These are phyloP conservation scores for Anthostomella pinea DNA, from an alignment of 2,329 filamentous ascomycete genomes.

Conservation along the genomic window DNA sequence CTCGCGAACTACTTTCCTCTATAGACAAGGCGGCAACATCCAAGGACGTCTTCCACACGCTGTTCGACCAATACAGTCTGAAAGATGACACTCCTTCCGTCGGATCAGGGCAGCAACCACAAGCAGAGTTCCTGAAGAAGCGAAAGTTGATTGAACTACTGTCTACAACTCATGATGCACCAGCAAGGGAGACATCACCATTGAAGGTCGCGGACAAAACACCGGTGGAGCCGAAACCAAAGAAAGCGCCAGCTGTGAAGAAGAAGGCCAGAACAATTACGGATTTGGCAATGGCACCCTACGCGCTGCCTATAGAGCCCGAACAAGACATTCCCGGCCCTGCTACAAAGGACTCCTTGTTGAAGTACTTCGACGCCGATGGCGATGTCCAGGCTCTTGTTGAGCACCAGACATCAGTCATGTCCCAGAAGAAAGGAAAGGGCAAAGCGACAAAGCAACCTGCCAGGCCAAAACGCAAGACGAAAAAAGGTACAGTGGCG, in stretches of 20 bases:
- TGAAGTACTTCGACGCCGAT: slow-evolving; percentile 43
- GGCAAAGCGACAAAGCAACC: slow-evolving; percentile 36
- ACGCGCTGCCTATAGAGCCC: slow-evolving; percentile 42
- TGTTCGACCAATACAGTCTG: slow-evolving; percentile 43
- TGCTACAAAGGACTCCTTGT: slow-evolving; percentile 36
- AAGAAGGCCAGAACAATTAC: slow-evolving; percentile 78
- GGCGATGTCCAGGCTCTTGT: slow-evolving; percentile 33
- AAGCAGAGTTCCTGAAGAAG: slow-evolving; percentile 44
- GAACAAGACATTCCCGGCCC: slow-evolving; percentile 28
- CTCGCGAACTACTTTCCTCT: slow-evolving; percentile 32
- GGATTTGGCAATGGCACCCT: slow-evolving; percentile 70
- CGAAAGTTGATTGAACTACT: slow-evolving; percentile 55
- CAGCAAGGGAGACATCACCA: slow-evolving; percentile 29
- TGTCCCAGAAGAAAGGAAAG: slow-evolving; percentile 32
- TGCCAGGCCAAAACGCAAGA: slow-evolving; percentile 32
- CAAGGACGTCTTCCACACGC: slow-evolving; percentile 40
- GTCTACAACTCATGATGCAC: slow-evolving; percentile 29
- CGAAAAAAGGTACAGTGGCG: slow-evolving; percentile 37
- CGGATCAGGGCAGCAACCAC: slow-evolving; percentile 8
- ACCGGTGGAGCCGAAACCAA: slow-evolving; percentile 30
- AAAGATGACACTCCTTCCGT: slow-evolving; percentile 17
- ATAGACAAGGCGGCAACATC: slow-evolving; percentile 12
- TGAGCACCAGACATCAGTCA: slow-evolving; percentile 31
- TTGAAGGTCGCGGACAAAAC: slow-evolving; percentile 9
- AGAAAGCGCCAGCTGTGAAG: slow-evolving; percentile 53